Percentiles rank a stretch among this genome's conserved stretches.
These are phyloP conservation scores for Chrysanthemum lavandulifolium DNA, from an alignment of 129 eudicot species.

Conservation along the genomic window DNA sequence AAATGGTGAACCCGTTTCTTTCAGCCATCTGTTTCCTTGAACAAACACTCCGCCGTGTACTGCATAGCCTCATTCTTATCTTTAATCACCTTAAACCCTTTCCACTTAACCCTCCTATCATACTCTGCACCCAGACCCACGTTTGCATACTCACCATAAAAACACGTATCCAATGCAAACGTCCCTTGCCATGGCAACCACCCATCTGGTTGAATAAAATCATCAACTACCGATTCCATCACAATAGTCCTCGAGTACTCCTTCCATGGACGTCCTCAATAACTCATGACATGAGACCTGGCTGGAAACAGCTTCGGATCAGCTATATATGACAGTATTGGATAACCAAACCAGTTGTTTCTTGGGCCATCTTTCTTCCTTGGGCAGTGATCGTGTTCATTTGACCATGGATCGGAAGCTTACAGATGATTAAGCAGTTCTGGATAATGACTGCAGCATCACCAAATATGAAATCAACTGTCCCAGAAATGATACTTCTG, in stretches of 20 bases:
- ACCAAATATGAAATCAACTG: slow-evolving; percentile 6
- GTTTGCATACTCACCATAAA: slow-evolving; percentile 15
- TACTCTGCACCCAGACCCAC: slow-evolving; percentile 3
- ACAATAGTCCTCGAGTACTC: slow-evolving; percentile 12
- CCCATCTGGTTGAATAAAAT: slow-evolving; percentile 6
- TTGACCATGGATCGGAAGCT: neutral
- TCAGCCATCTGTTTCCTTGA: slow-evolving; percentile 1
- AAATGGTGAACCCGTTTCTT: neutral
- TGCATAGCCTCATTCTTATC: slow-evolving; percentile 3
- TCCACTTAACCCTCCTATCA: slow-evolving; percentile 6
- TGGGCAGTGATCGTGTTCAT: neutral
- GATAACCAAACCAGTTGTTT: slow-evolving; percentile 7
- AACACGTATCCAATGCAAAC: neutral
- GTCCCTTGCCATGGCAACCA: neutral
- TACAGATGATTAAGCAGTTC: slow-evolving; percentile 3
- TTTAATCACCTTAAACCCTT: slow-evolving; percentile 5
- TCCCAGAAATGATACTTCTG: slow-evolving; percentile 3
- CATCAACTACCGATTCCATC: slow-evolving; percentile 5
- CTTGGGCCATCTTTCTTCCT: neutral
- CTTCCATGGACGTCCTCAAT: slow-evolving; percentile 7
- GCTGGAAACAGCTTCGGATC: neutral
- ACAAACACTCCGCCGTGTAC: neutral
- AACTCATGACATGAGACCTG: slow-evolving; percentile 6
- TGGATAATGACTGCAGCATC: neutral
- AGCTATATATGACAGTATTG: slow-evolving; percentile 9